phyloP scores from a whole-genome alignment of 2,329 filamentous ascomycete species.

The Alternaria arbusti region DNA sequence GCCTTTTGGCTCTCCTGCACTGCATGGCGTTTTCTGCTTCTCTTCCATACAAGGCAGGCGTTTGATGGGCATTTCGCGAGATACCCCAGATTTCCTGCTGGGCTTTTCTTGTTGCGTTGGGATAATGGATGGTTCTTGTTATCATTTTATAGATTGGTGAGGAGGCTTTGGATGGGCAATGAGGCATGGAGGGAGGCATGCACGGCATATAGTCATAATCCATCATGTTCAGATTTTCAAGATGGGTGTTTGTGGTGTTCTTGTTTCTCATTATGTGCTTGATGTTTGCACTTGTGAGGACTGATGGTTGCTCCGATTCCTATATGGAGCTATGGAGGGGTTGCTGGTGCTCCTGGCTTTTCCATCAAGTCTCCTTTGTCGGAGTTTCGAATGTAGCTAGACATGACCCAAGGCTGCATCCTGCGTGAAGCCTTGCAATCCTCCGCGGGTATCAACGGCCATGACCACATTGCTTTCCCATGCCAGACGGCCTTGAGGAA shows the following conservation, averaged over 20 bases:
- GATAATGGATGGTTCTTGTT: conserved; percentile 2
- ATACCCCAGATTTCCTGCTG: conserved; percentile 11
- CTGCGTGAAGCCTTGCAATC: background rate
- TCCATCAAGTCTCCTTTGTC: background rate
- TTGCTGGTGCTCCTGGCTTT: background rate
- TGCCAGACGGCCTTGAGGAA: background rate
- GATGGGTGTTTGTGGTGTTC: background rate
- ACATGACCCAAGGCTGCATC: background rate
- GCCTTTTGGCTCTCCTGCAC: conserved; percentile 2
- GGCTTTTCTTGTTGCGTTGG: background rate
- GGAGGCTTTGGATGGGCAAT: conserved; percentile 2
- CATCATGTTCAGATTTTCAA: conserved; percentile 4
- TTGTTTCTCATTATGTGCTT: background rate
- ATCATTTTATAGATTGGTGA: conserved; percentile 8
- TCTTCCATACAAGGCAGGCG: background rate
- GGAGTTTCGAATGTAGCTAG: background rate
- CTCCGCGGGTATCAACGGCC: background rate
- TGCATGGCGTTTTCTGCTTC: conserved; percentile 11
- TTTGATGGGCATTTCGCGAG: conserved; percentile 6
- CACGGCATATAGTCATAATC: conserved; percentile 14
- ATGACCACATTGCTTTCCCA: background rate
- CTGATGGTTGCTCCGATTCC: background rate
- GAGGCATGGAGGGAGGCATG: conserved; percentile 1
- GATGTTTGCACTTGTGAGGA: background rate
- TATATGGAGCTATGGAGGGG: background rate